A percentile compares a stretch with the other conserved stretches of the same genome.
Evolutionary conservation across 495 filamentous ascomycete genomes (phyloP).

Genomic region (Penicillium bialowiezense): DNA sequence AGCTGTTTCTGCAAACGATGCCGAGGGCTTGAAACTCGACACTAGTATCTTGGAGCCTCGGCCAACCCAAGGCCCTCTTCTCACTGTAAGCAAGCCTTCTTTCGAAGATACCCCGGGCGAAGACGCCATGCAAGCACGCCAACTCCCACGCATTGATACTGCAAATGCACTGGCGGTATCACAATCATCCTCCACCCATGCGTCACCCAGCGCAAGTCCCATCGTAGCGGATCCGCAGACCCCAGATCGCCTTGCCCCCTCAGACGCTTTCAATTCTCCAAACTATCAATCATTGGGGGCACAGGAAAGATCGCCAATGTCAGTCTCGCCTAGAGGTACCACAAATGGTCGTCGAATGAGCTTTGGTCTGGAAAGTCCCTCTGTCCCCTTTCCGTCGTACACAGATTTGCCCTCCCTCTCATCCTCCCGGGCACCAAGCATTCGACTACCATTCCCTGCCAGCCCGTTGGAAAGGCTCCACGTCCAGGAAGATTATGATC

Average conservation of each 20-base stretch:
- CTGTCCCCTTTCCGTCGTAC: conserved; percentile 51
- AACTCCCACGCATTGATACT: conserved; percentile 21
- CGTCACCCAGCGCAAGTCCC: conserved; percentile 24
- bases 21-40: conserved; percentile 40
- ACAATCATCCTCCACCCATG: conserved; percentile 35
- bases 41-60: conserved; percentile 25
- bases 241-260: conserved; percentile 35
- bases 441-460: conserved; percentile 46
- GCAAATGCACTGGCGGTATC: conserved; percentile 25
- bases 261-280: conserved; percentile 31
- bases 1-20: conserved; percentile 69
- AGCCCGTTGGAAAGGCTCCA: conserved; percentile 48
- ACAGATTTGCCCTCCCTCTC: conserved; percentile 40
- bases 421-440: conserved; percentile 49
- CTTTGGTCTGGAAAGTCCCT: conserved; percentile 26
- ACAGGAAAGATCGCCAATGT: conserved; percentile 24
- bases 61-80: conserved; percentile 16
- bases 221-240: conserved; percentile 15
- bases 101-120: conserved; percentile 11
- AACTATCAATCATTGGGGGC: conserved; percentile 30
- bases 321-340: conserved; percentile 34
- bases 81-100: conserved; percentile 38
- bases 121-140: conserved; percentile 4
- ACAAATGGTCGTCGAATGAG: conserved; percentile 9
- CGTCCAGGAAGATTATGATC: conserved; percentile 27